These are phyloP conservation scores for Hypoxylon crocopeplum DNA, from an alignment of 495 filamentous ascomycete species.

Conservation along the genomic window DNA sequence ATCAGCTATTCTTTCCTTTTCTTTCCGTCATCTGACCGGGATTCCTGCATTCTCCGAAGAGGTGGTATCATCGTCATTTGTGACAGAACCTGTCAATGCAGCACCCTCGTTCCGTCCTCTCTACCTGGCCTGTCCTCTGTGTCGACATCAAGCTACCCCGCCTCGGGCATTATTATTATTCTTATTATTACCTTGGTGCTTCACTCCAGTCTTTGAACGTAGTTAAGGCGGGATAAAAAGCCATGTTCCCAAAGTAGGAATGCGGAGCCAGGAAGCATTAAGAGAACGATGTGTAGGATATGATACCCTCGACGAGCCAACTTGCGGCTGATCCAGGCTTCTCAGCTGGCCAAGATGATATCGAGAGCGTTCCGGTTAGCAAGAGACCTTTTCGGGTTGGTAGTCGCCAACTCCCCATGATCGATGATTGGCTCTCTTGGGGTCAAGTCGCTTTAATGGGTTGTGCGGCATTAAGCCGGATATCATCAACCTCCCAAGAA, in stretches of 20 bases:
- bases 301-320: constrained; percentile 27
- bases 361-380: constrained; percentile 23
- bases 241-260: constrained; percentile 33
- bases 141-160: constrained; percentile 36
- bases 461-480: constrained; percentile 40
- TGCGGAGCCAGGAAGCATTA: constrained; percentile 27
- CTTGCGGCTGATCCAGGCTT: constrained; percentile 40
- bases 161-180: constrained; percentile 35
- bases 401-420: constrained; percentile 29
- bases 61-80: constrained; percentile 40
- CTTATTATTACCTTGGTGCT: constrained; percentile 33
- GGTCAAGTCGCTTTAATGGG: constrained; percentile 33
- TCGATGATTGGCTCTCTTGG: constrained; percentile 31
- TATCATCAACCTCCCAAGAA: constrained; percentile 34
- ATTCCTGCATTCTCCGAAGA: constrained; percentile 38
- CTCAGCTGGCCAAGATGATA: constrained; percentile 30
- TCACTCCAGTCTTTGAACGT: constrained; percentile 10
- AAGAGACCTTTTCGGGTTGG: constrained; percentile 25
- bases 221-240: constrained; percentile 31
- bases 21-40: constrained; percentile 36
- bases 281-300: constrained; percentile 20
- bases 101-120: constrained; percentile 23
- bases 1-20: constrained; percentile 25
- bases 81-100: constrained; percentile 35
- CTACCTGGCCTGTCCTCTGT: constrained; percentile 14